Evolutionary conservation across 169 alveolate species (phyloP).

Genomic region (Cryptosporidium canis): DNA sequence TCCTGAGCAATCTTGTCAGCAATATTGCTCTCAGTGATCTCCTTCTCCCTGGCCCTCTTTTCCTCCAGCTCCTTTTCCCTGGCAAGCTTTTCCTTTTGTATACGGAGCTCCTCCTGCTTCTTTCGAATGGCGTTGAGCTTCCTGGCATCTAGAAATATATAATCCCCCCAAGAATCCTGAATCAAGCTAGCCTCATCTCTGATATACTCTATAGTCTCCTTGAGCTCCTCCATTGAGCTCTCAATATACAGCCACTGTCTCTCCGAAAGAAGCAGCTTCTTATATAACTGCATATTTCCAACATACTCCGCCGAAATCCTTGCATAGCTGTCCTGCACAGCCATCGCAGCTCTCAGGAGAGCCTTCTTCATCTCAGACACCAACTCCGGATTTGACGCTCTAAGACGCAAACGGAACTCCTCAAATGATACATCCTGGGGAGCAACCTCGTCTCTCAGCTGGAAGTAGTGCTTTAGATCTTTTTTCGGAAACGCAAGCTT

Average conservation of each 20-base stretch:
- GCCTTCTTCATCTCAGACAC: slow-evolving; percentile 64
- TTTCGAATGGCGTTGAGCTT: slow-evolving; percentile 41
- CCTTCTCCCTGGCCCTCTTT: slow-evolving; percentile 47
- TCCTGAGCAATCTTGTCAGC: slow-evolving; percentile 54
- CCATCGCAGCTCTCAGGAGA: slow-evolving; percentile 61
- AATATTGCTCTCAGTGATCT: neutral
- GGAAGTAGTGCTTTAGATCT: slow-evolving; percentile 27
- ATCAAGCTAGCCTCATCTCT: slow-evolving; percentile 61
- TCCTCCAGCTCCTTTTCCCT: slow-evolving; percentile 43
- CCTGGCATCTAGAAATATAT: slow-evolving; percentile 54
- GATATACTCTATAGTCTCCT: slow-evolving; percentile 49
- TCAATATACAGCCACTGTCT: slow-evolving; percentile 56
- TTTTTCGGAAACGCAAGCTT: slow-evolving; percentile 53
- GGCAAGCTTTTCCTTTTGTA: slow-evolving; percentile 29
- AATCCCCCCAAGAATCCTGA: slow-evolving; percentile 68
- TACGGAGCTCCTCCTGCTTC: slow-evolving; percentile 47
- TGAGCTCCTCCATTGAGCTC: slow-evolving; percentile 58
- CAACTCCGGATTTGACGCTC: slow-evolving; percentile 61
- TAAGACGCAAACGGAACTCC: slow-evolving; percentile 35
- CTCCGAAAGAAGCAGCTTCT: slow-evolving; percentile 50
- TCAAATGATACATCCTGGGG: slow-evolving; percentile 26
- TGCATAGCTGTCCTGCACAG: slow-evolving; percentile 44
- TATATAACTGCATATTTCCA: slow-evolving; percentile 63
- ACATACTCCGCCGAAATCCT: slow-evolving; percentile 50
- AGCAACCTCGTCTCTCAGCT: slow-evolving; percentile 56